Evolutionary conservation across 1,284 basidiomycete genomes (phyloP).

Genomic region (Takashimella koratensis): DNA sequence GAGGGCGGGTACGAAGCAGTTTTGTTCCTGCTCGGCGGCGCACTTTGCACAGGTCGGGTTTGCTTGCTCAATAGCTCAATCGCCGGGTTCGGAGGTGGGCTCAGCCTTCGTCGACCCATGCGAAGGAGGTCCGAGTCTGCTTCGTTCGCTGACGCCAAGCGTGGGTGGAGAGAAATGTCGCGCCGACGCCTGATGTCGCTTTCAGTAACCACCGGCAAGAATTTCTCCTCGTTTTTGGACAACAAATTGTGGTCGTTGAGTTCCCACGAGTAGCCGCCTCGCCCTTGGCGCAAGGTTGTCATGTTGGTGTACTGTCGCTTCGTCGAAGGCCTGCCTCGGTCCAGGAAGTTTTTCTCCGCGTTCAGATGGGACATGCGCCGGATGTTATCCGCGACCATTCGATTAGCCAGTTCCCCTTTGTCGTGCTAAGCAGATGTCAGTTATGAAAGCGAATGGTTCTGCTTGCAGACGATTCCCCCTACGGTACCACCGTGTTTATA

Average conservation of each 20-base stretch:
- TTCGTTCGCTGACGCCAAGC: not conserved
- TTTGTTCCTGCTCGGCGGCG: too few relatives aligned
- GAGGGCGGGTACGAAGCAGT: not conserved
- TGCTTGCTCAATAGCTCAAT: too few relatives aligned
- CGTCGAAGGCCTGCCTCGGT: slow-evolving; percentile 11
- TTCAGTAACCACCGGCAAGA: not conserved
- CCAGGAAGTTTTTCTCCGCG: slow-evolving; percentile 24
- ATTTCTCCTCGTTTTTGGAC: not conserved
- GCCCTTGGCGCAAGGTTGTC: slow-evolving; percentile 25
- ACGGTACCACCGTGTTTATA: too few relatives aligned
- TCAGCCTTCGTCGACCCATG: not conserved
- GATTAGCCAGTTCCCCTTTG: slow-evolving; percentile 18
- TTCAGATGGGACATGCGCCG: slow-evolving; percentile 18
- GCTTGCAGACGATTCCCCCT: not conserved
- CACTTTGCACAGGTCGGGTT: too few relatives aligned
- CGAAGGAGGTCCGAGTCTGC: not conserved
- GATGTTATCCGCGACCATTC: slow-evolving; percentile 21
- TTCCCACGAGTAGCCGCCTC: slow-evolving; percentile 10
- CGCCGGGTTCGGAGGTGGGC: not conserved
- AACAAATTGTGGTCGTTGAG: not conserved
- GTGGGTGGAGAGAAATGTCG: not conserved
- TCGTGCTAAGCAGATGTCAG: slow-evolving; percentile 13
- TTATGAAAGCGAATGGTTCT: not conserved
- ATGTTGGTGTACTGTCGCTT: slow-evolving; percentile 23
- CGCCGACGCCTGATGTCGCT: not conserved